A percentile compares a stretch with the other conserved stretches of the same genome.
Evolutionary conservation across 2,329 filamentous ascomycete species (phyloP).

Genomic region (Fusarium palustre): DNA sequence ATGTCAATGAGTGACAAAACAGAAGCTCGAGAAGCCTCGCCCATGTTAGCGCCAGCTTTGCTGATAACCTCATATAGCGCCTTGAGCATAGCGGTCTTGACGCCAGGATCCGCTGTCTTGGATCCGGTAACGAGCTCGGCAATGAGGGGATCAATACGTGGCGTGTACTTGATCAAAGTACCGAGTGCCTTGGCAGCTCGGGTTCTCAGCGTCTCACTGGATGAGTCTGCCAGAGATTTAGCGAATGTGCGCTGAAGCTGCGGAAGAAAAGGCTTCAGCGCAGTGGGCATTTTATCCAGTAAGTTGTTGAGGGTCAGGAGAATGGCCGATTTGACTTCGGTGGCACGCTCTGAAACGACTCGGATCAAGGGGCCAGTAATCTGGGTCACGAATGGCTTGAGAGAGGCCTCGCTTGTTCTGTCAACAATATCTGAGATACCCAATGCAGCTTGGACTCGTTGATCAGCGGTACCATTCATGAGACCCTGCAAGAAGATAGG

Average conservation of each 20-base stretch:
- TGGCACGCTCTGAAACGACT: constrained; percentile 95
- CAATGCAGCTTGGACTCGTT: constrained; percentile 89
- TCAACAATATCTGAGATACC: constrained; percentile 97
- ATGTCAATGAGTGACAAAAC: constrained; percentile 90
- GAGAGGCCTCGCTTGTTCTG: constrained; percentile 84
- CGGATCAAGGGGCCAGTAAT: constrained; percentile 98
- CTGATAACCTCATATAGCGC: constrained; percentile 95
- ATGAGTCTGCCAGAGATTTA: constrained; percentile 91
- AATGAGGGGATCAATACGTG: constrained; percentile 94
- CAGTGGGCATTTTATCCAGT: constrained; percentile 94
- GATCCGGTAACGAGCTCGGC: constrained; percentile 93
- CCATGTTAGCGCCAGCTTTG: constrained; percentile 95
- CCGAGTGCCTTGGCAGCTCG: constrained; percentile 94
- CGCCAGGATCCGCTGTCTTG: constrained; percentile 85
- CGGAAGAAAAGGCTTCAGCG: constrained; percentile 95
- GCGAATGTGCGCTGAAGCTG: constrained; percentile 97
- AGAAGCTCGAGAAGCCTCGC: constrained; percentile 85
- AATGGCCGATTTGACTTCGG: constrained; percentile 96
- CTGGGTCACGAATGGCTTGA: constrained; percentile 96
- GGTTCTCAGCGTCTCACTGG: constrained; percentile 87
- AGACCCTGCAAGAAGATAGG: constrained; percentile 98
- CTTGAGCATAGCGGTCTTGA: constrained; percentile 96
- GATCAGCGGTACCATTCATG: constrained; percentile 94
- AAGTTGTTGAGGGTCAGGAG: constrained; percentile 94
- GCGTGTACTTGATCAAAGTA: constrained; percentile 94